Conservation (phyloP, 1,284 basidiomycete genomes). For the Laetiporus sulphureus region DNA sequence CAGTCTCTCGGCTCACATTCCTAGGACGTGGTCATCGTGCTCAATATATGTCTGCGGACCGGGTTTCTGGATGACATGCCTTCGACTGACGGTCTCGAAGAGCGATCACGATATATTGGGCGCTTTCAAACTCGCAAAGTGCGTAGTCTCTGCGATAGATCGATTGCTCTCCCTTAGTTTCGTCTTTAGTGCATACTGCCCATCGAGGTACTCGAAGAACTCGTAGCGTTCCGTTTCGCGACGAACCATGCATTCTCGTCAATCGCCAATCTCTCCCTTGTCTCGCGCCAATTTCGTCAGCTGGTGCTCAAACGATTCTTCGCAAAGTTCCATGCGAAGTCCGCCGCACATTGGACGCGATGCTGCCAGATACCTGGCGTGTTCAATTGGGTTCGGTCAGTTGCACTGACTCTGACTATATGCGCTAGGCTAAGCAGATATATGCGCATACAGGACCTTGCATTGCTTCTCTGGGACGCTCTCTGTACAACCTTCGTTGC, state of each 20-base stretch:
- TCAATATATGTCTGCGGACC: too few species aligned
- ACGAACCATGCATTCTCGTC: slow-evolving; percentile 21
- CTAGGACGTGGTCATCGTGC: too few species aligned
- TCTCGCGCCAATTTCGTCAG: slow-evolving; percentile 35
- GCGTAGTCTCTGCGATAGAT: too few species aligned
- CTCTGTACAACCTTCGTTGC: slow-evolving; percentile 10
- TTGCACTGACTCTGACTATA: not conserved
- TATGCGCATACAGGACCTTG: slow-evolving; percentile 21
- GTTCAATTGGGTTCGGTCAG: slow-evolving; percentile 24
- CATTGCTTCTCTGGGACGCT: slow-evolving; percentile 13
- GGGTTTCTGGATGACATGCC: too few species aligned
- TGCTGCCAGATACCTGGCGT: slow-evolving; percentile 16
- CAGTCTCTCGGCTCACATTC: too few species aligned
- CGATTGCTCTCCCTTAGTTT: too few species aligned
- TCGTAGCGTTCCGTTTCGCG: slow-evolving; percentile 28
- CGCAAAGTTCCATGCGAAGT: slow-evolving; percentile 22
- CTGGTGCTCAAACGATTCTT: slow-evolving; percentile 37
- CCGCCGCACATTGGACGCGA: slow-evolving; percentile 22
- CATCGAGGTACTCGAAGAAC: slow-evolving; percentile 36
- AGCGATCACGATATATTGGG: too few species aligned
- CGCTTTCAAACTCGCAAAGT: too few species aligned
- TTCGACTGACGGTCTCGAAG: too few species aligned
- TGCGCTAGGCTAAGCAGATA: slow-evolving; percentile 10
- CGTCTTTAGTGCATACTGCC: slow-evolving; percentile 21
- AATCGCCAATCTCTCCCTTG: slow-evolving; percentile 33